phyloP scores from a whole-genome alignment of 306 rosid genomes.

The barrel medic (Medicago truncatula) region DNA sequence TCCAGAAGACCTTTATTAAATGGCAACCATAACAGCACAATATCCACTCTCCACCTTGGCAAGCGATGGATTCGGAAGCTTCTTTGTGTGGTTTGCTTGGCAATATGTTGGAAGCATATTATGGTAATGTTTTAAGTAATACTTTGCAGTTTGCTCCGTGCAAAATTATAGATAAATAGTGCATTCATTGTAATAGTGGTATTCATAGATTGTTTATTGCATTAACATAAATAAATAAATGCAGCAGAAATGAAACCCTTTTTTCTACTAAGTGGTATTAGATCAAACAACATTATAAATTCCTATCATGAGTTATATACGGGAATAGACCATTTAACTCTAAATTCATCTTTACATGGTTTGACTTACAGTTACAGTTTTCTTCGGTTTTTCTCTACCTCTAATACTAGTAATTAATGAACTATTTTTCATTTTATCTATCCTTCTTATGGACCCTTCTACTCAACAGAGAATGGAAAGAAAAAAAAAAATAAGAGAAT shows the following conservation, averaged over 20 bases:
- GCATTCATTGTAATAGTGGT: conserved; percentile 7
- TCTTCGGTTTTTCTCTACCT: not conserved
- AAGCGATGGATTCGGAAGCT: conserved; percentile 65
- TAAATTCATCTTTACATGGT: not conserved
- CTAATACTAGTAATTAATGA: not conserved
- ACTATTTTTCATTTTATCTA: not conserved
- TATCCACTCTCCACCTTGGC: conserved; percentile 46
- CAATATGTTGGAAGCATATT: conserved; percentile 80
- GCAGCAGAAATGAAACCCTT: not conserved
- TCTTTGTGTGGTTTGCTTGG: conserved; percentile 65
- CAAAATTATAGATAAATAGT: conserved; percentile 13
- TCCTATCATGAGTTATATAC: not conserved
- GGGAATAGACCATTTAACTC: not conserved
- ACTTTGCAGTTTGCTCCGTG: conserved; percentile 20
- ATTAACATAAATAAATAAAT: conserved; percentile 6
- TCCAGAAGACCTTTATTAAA: conserved; percentile 37
- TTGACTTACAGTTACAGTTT: not conserved
- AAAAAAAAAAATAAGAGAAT: too few species aligned
- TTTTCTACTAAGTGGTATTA: not conserved
- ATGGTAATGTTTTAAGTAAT: conserved; percentile 60
- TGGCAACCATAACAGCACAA: conserved; percentile 39
- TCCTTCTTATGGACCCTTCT: too few species aligned
- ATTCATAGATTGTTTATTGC: not conserved
- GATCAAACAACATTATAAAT: not conserved
- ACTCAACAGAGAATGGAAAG: too few species aligned